A percentile compares a stretch with the other conserved stretches of the same genome.
phyloP scores from a whole-genome alignment of 768 basidiomycete genomes.

The Termitomyces sp. region DNA sequence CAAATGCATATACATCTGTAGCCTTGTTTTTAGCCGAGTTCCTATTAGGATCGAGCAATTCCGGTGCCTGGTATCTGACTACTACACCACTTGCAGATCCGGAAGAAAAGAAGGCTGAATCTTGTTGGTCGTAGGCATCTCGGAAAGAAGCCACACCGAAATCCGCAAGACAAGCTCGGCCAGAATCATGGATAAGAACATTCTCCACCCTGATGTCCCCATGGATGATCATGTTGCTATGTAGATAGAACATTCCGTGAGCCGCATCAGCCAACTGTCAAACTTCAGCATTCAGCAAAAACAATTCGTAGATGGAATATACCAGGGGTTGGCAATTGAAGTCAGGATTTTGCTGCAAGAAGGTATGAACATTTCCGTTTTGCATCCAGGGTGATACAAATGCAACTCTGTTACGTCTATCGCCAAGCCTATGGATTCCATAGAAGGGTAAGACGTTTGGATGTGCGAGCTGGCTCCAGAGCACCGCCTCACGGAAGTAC shows the following conservation, averaged over 20 bases:
- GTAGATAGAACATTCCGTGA: slow-evolving; percentile 3
- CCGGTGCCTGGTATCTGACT: slow-evolving; percentile 1
- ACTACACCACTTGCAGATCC: neutral
- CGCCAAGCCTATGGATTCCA: slow-evolving; percentile 1
- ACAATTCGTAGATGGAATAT: neutral
- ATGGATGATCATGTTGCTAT: slow-evolving; percentile 1
- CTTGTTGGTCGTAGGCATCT: neutral
- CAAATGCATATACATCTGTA: neutral
- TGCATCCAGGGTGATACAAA: slow-evolving; percentile 9
- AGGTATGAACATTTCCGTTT: slow-evolving; percentile 3
- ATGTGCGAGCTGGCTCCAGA: slow-evolving; percentile 8
- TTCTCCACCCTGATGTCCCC: slow-evolving; percentile 7
- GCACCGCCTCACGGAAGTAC: slow-evolving; percentile 2
- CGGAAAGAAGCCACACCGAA: slow-evolving; percentile 4
- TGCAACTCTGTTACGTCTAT: slow-evolving; percentile 1
- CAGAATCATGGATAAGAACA: slow-evolving; percentile 1
- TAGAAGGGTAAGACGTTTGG: slow-evolving; percentile 10
- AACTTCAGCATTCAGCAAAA: neutral
- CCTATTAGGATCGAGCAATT: neutral
- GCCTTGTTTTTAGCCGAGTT: neutral
- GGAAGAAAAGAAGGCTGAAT: neutral
- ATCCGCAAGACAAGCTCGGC: slow-evolving; percentile 7
- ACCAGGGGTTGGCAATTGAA: neutral
- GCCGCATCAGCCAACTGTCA: slow-evolving; percentile 3
- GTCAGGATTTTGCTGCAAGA: slow-evolving; percentile 2